Base-by-base conservation (phyloP, 2,329 filamentous ascomycete species). In the Ceratocystis huliohia region DNA sequence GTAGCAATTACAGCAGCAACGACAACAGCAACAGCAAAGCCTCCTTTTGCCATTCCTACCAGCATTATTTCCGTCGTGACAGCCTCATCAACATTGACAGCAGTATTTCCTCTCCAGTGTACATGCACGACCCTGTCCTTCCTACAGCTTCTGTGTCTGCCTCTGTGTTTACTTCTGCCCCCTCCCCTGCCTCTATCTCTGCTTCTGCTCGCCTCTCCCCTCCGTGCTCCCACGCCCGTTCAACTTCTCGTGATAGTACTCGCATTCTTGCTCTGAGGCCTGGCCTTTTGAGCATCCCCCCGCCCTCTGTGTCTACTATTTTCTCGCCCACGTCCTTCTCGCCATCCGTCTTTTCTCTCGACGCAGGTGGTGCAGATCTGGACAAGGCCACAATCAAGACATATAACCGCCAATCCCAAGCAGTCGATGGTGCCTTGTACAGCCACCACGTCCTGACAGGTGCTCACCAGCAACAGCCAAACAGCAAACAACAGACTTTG, bases 311-410 rank as follows among this genome's bases (percentile, higher is more conserved):
- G 17, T 59, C 56, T 1, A 59, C 56, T n/a, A 59, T 59, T 20
- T 59, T 59, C 56, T 59, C 56, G 56, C 56, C 56, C 56, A 59
- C 56, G 25, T 59, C 56, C 56, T 59, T 59, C 30, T 59, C 56
- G 17, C 56, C 56, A 17, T 20, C 28, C n/a, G 56, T 37, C 28
- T 59, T 59, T 59, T 59, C 56, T 17, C 28, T 37, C 1, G 28
- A 15, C 3, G 28, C 28, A n/a, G 28, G 15, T 59, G n/a, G 20
- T 45, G 25, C 63, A 25, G 46, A 50, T 20, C 20, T n/a, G 15
- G 28, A n/a, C 20, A 17, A 59, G 17, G 22, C 56, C 28, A 37
- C 56, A 5, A 20, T 41, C 37, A 41, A 41, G 37, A 41, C 37
- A 41, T 41, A 41, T 15, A 41, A 41, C 37, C 37, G 37, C 37